phyloP scores from a whole-genome alignment of 179 eudicot genomes.

The Dionaea muscipula region DNA sequence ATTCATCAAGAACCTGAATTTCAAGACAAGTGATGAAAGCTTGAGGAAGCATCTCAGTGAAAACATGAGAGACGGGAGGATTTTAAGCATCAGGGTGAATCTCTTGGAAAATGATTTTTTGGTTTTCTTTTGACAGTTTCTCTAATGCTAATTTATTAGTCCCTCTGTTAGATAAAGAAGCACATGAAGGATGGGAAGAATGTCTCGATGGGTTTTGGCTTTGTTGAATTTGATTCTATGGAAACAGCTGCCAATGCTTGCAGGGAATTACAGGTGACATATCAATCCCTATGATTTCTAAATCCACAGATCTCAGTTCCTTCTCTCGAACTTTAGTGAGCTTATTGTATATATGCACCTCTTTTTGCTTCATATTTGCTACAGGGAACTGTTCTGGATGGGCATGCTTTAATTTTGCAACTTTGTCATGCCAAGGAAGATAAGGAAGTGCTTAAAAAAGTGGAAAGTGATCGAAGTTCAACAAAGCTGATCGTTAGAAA shows the following conservation, averaged over 20 bases:
- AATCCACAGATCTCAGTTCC: neutral
- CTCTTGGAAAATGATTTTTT: neutral
- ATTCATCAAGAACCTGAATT: constrained; percentile 85
- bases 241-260: constrained; percentile 66
- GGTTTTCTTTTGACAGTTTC: neutral
- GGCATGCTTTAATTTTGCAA: constrained; percentile 84
- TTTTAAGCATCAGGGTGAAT: constrained; percentile 68
- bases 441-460: constrained; percentile 33
- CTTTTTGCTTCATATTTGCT: constrained; percentile 4
- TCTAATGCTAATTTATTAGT: neutral
- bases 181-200: constrained; percentile 72
- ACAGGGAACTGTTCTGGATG: constrained; percentile 92
- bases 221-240: constrained; percentile 76
- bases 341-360: neutral
- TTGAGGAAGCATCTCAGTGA: constrained; percentile 60
- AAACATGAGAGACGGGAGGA: constrained; percentile 54
- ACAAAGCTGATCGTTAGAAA: constrained; percentile 84
- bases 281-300: neutral
- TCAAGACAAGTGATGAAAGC: constrained; percentile 63
- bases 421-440: constrained; percentile 60
- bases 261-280: constrained; percentile 65
- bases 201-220: constrained; percentile 86
- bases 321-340: neutral
- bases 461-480: constrained; percentile 57
- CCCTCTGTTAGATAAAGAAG: constrained; percentile 50